Base-by-base conservation (phyloP, 73 alveolate genomes). In the Paraurostyla sp. region DNA sequence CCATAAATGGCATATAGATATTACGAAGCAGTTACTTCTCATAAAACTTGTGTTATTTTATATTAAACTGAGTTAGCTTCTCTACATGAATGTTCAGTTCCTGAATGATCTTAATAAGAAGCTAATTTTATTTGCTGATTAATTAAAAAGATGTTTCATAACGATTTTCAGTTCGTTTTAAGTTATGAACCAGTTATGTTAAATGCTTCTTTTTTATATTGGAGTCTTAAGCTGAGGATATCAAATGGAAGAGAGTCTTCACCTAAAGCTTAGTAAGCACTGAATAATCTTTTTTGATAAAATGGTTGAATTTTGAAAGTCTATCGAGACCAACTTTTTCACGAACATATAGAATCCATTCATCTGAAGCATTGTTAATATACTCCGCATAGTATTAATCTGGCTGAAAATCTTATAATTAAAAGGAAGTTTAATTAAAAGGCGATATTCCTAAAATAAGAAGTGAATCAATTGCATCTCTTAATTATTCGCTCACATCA, bases 141-240 rank as follows among this genome's bases (percentile, higher is more conserved):
- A 65, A 40, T 38, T 65, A 22, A 33, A 65, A 65, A 0, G 82
- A 65, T 18, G 82, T 65, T 40, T 65, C 82, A 65, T 65, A 65
- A 18, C 82, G 56, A 40, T 65, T 65, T 40, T 65, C 82, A 7
- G 41, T 58, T 38, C 82, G 35, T 65, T 58, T 32, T 65, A 65
- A 65, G 38, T 65, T 65, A 3, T 38, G 2, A 11, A 65, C 41
- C 2, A 65, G 58, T 35, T 40, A 38, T 36, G 82, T 65, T 38
- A 65, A 40, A n/a, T 65, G 60, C 41, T 65, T 65, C 58, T 65
- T 65, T 22, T 65, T 65, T 11, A 65, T 32, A 38, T 65, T 65
- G 0, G 82, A 65, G 58, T 30, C 42, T 65, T 32, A 4, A 16
- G 82, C 82, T 38, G 4, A 38, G 7, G 35, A 18, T 0, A 65